Percentiles rank a stretch among this genome's conserved stretches.
These are phyloP conservation scores for Erythrophleum fordii DNA, from an alignment of 306 rosid genomes.

Conservation along the genomic window DNA sequence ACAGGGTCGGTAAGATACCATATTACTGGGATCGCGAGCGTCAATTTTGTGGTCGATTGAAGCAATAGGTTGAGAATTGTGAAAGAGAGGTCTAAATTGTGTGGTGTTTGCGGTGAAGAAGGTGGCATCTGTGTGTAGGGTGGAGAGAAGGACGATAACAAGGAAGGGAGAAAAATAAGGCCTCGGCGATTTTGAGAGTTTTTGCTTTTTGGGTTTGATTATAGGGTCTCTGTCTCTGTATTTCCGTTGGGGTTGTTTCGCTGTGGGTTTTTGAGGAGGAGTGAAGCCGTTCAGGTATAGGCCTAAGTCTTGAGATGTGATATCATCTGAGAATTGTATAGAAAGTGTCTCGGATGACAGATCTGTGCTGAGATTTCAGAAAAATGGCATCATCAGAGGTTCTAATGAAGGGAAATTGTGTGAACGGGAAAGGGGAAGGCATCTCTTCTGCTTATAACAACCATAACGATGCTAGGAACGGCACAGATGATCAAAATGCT, in stretches of 20 bases:
- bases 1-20: not conserved
- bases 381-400: conserved; percentile 75
- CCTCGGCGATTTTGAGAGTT: not conserved
- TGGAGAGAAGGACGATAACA: not conserved
- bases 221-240: not conserved
- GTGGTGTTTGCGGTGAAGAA: conserved; percentile 8
- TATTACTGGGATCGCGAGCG: conserved; percentile 1
- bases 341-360: conserved; percentile 56
- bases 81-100: conserved; percentile 1
- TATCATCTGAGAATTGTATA: conserved; percentile 9
- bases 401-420: conserved; percentile 56
- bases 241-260: not conserved
- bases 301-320: conserved; percentile 6
- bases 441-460: conserved; percentile 45
- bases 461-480: conserved; percentile 43
- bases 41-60: not conserved
- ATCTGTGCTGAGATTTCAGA: conserved; percentile 62
- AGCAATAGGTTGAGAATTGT: conserved; percentile 18
- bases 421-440: conserved; percentile 48
- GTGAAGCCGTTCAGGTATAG: not conserved
- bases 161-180: not conserved
- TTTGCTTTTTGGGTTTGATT: not conserved
- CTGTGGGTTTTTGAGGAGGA: not conserved
- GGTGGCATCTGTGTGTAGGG: not conserved
- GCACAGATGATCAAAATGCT: conserved; percentile 48